These are phyloP conservation scores for Urostyla sp. DNA, from an alignment of 73 alveolate species.

Conservation along the genomic window DNA sequence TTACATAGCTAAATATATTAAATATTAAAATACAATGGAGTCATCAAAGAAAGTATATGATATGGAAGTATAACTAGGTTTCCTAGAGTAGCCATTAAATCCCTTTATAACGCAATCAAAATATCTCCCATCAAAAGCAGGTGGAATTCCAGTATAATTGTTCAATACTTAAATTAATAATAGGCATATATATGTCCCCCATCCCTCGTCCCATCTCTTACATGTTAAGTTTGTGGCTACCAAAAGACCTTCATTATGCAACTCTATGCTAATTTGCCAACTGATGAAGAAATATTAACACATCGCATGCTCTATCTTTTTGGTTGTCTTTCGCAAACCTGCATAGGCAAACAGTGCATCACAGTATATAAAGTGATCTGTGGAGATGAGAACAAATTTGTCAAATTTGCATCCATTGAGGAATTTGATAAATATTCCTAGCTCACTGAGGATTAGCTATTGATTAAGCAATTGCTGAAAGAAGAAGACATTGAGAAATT, in stretches of 20 bases:
- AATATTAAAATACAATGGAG: no score
- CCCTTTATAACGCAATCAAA: conserved; percentile 32
- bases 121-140: conserved; percentile 28
- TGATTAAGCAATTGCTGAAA: conserved; percentile 9
- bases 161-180: background rate
- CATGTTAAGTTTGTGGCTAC: conserved; percentile 51
- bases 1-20: no score
- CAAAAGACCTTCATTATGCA: conserved; percentile 25
- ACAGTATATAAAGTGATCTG: background rate
- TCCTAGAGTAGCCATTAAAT: conserved; percentile 7
- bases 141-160: conserved; percentile 39
- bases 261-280: conserved; percentile 17
- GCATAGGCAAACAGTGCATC: conserved; percentile 39
- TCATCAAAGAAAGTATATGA: no score
- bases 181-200: conserved; percentile 48
- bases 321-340: conserved; percentile 12
- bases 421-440: conserved; percentile 14
- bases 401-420: conserved; percentile 31
- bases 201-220: background rate
- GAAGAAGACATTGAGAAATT: background rate
- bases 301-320: conserved; percentile 39
- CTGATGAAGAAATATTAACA: background rate
- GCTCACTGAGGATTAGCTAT: conserved; percentile 15
- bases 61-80: conserved; percentile 7
- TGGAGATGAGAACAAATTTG: background rate